Evolutionary conservation across 1,139 yeast genomes (phyloP).

Genomic region (Zygoascus hellenicus): DNA sequence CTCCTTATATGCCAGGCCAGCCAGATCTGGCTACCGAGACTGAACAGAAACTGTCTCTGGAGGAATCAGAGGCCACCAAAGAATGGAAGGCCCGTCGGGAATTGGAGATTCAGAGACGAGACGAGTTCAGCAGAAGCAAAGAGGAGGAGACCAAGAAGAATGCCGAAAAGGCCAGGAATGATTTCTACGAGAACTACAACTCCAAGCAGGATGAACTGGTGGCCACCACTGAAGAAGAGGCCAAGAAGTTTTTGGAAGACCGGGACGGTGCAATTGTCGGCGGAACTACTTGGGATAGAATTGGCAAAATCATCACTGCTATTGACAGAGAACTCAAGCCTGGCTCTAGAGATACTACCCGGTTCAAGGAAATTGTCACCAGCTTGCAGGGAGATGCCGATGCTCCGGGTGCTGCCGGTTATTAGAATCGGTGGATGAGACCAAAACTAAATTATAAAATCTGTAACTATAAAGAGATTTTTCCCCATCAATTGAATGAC

Average conservation of each 20-base stretch:
- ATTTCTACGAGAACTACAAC: conserved; percentile 90
- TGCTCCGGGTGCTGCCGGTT: conserved; percentile 69
- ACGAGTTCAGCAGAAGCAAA: conserved; percentile 61
- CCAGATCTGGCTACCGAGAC: conserved; percentile 19
- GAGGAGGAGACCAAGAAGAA: conserved; percentile 63
- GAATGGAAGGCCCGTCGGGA: conserved; percentile 87
- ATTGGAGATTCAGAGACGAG: conserved; percentile 76
- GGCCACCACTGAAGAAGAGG: conserved; percentile 63
- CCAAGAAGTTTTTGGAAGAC: conserved; percentile 57
- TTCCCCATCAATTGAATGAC: neutral
- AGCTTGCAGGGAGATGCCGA: conserved; percentile 62
- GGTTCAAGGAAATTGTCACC: conserved; percentile 61
- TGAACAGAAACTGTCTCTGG: conserved; percentile 27
- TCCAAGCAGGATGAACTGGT: conserved; percentile 71
- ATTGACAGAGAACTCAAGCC: conserved; percentile 40
- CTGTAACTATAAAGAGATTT: neutral
- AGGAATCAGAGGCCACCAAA: conserved; percentile 33
- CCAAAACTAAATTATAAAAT: neutral
- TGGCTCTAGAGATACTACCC: conserved; percentile 57
- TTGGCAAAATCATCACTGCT: conserved; percentile 45
- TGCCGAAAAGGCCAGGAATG: conserved; percentile 87
- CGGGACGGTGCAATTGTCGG: conserved; percentile 75
- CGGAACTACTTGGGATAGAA: conserved; percentile 86
- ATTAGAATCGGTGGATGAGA: conserved; percentile 25
- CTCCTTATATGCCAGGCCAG: conserved; percentile 28